A percentile compares a stretch with the other conserved stretches of the same genome.
Conservation (phyloP, 441 rosid genomes). For the Euphorbia celastroides region DNA sequence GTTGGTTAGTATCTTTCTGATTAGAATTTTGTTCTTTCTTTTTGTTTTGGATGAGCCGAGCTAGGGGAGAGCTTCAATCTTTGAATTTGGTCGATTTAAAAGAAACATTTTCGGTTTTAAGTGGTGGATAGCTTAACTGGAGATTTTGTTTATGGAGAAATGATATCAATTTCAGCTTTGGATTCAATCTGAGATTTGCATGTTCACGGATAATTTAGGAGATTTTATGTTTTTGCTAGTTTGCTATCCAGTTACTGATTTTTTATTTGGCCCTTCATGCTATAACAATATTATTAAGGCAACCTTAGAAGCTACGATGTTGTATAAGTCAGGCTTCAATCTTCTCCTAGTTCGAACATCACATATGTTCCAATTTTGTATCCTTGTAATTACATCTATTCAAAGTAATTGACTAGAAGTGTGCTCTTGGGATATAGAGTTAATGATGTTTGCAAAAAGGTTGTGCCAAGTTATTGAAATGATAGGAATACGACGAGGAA, state of each 20-base stretch:
- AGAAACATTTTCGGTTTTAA: not conserved
- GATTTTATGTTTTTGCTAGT: not conserved
- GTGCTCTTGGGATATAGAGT: not conserved
- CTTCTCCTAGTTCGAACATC: not conserved
- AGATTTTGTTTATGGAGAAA: not conserved
- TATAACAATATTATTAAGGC: constrained; percentile 1
- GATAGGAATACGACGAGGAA: not conserved
- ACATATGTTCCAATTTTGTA: not conserved
- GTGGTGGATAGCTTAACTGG: not conserved
- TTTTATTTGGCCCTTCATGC: not conserved
- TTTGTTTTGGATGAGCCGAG: not conserved
- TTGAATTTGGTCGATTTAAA: constrained; percentile 1
- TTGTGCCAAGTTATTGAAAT: not conserved
- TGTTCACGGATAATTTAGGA: not conserved
- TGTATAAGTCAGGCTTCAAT: not conserved
- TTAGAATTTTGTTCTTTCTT: not conserved
- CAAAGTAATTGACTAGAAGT: not conserved
- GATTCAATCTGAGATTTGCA: not conserved
- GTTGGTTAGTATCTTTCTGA: constrained; percentile 48
- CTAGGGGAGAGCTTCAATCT: constrained; percentile 3
- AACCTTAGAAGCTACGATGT: not conserved
- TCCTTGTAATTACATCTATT: not conserved
- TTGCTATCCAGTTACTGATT: not conserved
- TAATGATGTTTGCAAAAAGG: not conserved
- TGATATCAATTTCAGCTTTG: not conserved